Evolutionary conservation across 257 asterid genomes (phyloP).

Genomic region (Solanum medicagineum): DNA sequence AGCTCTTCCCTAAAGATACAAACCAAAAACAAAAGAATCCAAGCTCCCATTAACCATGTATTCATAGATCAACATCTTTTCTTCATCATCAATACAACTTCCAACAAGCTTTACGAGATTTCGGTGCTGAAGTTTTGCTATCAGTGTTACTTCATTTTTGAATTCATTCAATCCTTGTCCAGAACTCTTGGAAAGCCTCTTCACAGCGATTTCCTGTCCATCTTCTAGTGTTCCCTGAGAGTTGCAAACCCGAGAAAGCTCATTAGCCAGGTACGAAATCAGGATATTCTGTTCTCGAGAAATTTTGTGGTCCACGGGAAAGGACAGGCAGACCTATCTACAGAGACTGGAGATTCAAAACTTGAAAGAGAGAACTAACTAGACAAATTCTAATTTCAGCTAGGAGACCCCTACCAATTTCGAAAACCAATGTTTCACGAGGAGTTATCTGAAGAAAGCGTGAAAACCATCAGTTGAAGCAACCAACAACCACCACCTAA

Average conservation of each 20-base stretch:
- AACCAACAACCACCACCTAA: neutral
- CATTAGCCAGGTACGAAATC: neutral
- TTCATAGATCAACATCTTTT: conserved; percentile 1
- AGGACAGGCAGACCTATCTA: neutral
- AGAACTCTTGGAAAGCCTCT: conserved; percentile 1
- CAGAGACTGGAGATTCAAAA: neutral
- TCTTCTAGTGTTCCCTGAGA: neutral
- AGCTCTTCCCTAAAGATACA: neutral
- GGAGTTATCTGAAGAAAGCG: neutral
- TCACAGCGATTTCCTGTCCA: conserved; percentile 3
- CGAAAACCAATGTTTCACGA: neutral
- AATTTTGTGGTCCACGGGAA: neutral
- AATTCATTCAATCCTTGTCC: conserved; percentile 5
- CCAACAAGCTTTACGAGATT: conserved; percentile 1
- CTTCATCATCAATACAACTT: conserved; percentile 1
- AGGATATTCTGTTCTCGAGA: neutral
- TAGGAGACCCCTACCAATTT: neutral
- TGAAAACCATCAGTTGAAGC: neutral
- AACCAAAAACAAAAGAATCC: conserved; percentile 2
- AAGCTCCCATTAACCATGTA: conserved; percentile 2
- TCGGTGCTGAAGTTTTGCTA: conserved; percentile 4
- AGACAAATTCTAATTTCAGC: neutral
- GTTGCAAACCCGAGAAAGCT: neutral
- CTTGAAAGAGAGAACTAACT: neutral
- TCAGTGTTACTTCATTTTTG: neutral